Conservation (phyloP, 2,329 filamentous ascomycete genomes). For the Tolypocladium tundrense region DNA sequence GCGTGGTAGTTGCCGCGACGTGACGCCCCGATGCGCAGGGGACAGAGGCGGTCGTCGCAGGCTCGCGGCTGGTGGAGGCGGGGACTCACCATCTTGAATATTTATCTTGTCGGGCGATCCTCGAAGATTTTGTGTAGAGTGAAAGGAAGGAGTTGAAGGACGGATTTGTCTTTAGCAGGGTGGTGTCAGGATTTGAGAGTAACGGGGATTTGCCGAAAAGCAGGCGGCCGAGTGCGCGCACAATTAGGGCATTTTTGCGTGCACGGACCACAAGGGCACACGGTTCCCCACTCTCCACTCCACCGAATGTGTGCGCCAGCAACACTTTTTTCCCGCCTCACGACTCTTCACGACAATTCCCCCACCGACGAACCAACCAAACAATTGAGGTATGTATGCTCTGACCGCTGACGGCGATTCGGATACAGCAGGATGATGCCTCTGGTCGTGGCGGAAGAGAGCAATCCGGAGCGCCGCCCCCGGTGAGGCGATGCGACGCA, state of each 20-base stretch:
- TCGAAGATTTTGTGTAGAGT: slow-evolving; percentile 46
- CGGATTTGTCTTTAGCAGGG: slow-evolving; percentile 17
- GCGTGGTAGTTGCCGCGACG: not conserved
- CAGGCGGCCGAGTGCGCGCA: slow-evolving; percentile 19
- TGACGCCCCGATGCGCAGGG: not conserved
- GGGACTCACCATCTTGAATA: slow-evolving; percentile 50
- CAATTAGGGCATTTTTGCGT: slow-evolving; percentile 33
- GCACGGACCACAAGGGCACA: slow-evolving; percentile 33
- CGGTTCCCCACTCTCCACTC: slow-evolving; percentile 7
- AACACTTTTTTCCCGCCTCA: slow-evolving; percentile 6
- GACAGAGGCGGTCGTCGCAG: not conserved
- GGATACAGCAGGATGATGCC: slow-evolving; percentile 28
- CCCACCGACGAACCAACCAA: not conserved
- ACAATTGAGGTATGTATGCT: slow-evolving; percentile 34
- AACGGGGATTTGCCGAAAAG: slow-evolving; percentile 27
- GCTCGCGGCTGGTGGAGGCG: not conserved
- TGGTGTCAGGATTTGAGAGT: slow-evolving; percentile 18
- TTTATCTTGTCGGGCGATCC: slow-evolving; percentile 53
- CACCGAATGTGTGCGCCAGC: not conserved
- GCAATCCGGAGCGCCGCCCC: slow-evolving; percentile 40
- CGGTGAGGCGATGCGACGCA: slow-evolving; percentile 9
- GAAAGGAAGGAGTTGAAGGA: slow-evolving; percentile 13
- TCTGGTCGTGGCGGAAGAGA: slow-evolving; percentile 47
- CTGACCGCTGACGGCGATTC: slow-evolving; percentile 16
- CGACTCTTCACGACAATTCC: not conserved